These are phyloP conservation scores for Fusarium torulosum DNA, from an alignment of 2,329 filamentous ascomycete genomes.

Conservation along the genomic window DNA sequence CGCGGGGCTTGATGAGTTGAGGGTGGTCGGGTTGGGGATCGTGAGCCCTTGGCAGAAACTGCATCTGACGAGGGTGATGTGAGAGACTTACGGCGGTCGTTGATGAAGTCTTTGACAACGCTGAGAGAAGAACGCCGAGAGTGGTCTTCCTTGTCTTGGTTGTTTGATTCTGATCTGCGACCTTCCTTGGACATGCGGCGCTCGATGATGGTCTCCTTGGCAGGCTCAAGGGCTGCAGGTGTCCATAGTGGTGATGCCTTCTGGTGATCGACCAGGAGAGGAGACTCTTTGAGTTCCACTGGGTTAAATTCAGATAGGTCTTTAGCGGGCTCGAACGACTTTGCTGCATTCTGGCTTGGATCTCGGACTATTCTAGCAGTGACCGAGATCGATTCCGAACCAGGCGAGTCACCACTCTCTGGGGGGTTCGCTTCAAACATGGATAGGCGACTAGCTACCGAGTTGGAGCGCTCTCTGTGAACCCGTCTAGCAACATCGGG, in stretches of 20 bases:
- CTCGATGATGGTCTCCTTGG: constrained; percentile 63
- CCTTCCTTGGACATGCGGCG: constrained; percentile 60
- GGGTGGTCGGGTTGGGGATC: constrained; percentile 62
- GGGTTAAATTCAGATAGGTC: constrained; percentile 61
- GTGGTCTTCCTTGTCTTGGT: constrained; percentile 54
- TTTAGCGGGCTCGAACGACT: constrained; percentile 56
- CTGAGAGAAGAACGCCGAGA: constrained; percentile 70
- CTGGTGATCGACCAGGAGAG: constrained; percentile 69
- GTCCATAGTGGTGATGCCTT: constrained; percentile 48
- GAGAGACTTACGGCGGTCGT: constrained; percentile 67
- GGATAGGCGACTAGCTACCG: constrained; percentile 67
- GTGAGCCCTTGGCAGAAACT: constrained; percentile 49
- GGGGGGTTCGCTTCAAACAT: constrained; percentile 62
- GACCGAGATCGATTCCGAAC: constrained; percentile 85
- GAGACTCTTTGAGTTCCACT: constrained; percentile 69
- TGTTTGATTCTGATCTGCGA: constrained; percentile 53
- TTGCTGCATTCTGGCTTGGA: constrained; percentile 59
- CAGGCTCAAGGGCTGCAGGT: constrained; percentile 46
- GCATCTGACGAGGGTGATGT: constrained; percentile 62
- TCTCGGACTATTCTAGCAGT: constrained; percentile 86
- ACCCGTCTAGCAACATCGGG: constrained; percentile 56
- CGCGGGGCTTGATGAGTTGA: constrained; percentile 63
- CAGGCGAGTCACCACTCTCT: constrained; percentile 39
- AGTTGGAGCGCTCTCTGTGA: constrained; percentile 63
- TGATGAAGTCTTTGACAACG: constrained; percentile 72